A percentile compares a stretch with the other conserved stretches of the same genome.
phyloP scores from a whole-genome alignment of 352 stramenopile genomes.

The Bremia lactucae region DNA sequence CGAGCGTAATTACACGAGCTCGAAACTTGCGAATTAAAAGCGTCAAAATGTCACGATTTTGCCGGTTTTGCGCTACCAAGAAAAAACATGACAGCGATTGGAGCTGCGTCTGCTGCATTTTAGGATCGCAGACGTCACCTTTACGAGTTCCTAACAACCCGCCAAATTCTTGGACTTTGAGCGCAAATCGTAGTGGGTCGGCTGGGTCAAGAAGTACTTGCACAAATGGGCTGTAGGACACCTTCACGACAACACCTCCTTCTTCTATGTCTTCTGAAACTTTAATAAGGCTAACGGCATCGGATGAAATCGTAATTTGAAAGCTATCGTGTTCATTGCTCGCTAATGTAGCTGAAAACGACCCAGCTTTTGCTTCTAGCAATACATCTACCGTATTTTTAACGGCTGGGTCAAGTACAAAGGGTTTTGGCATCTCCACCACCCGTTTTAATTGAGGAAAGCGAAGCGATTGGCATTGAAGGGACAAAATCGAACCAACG shows the following conservation, averaged over 20 bases:
- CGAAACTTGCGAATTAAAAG: constrained; percentile 69
- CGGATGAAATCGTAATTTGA: constrained; percentile 60
- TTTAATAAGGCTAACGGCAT: constrained; percentile 48
- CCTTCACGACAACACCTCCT: constrained; percentile 42
- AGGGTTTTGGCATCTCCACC: constrained; percentile 32
- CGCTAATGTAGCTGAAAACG: constrained; percentile 68
- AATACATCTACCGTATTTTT: constrained; percentile 63
- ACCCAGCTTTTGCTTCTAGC: constrained; percentile 50
- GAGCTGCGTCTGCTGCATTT: constrained; percentile 28
- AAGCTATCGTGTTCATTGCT: constrained; percentile 77
- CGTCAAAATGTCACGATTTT: constrained; percentile 70
- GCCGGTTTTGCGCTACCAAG: constrained; percentile 59
- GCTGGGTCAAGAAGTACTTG: constrained; percentile 63
- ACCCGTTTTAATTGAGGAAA: constrained; percentile 49
- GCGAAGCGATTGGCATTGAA: constrained; percentile 52
- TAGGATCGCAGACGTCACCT: constrained; percentile 54
- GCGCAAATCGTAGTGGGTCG: constrained; percentile 51
- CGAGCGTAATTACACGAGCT: constrained; percentile 25
- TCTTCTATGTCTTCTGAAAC: constrained; percentile 65
- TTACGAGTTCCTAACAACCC: constrained; percentile 48
- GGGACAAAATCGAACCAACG: constrained; percentile 38
- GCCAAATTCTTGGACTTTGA: constrained; percentile 75
- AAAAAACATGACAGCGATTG: constrained; percentile 59
- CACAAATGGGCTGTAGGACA: constrained; percentile 43
- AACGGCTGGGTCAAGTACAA: constrained; percentile 52